Percentiles rank a stretch among this genome's conserved stretches.
These are phyloP conservation scores for Arthrinium puccinioides DNA, from an alignment of 2,329 filamentous ascomycete species.

Conservation along the genomic window DNA sequence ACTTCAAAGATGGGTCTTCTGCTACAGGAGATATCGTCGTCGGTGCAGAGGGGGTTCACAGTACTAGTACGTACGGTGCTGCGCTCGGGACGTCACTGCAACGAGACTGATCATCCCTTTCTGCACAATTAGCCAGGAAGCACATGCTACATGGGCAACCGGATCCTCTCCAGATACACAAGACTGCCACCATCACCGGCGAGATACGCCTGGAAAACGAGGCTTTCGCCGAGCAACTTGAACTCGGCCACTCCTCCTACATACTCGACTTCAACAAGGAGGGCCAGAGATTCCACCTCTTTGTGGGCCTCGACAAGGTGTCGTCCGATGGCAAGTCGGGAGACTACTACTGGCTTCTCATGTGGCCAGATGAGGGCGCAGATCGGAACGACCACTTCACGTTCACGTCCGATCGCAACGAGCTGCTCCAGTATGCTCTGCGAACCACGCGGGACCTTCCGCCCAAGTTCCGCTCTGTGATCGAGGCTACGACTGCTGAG, in stretches of 20 bases:
- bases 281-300: slow-evolving; percentile 7
- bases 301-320: slow-evolving; percentile 14
- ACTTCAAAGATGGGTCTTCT: slow-evolving; percentile 17
- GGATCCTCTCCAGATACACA: slow-evolving; percentile 19
- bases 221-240: slow-evolving; percentile 22
- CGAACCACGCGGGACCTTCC: slow-evolving; percentile 8
- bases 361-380: background rate
- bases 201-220: slow-evolving; percentile 16
- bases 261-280: slow-evolving; percentile 10
- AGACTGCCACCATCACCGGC: slow-evolving; percentile 20
- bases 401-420: slow-evolving; percentile 36
- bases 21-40: slow-evolving; percentile 17
- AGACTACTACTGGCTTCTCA: slow-evolving; percentile 16
- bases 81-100: too few relatives aligned
- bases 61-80: slow-evolving; percentile 10
- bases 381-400: slow-evolving; percentile 56
- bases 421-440: slow-evolving; percentile 40
- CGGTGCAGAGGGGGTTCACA: slow-evolving; percentile 20
- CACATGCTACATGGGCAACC: slow-evolving; percentile 17
- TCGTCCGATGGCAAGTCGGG: slow-evolving; percentile 13
- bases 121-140: slow-evolving; percentile 16
- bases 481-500: slow-evolving; percentile 8
- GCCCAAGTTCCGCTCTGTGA: slow-evolving; percentile 11
- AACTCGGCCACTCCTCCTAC: slow-evolving; percentile 23
- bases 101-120: too few relatives aligned